Evolutionary conservation across 1,284 basidiomycete genomes (phyloP).

Genomic region (Apiotrichum brassicae): DNA sequence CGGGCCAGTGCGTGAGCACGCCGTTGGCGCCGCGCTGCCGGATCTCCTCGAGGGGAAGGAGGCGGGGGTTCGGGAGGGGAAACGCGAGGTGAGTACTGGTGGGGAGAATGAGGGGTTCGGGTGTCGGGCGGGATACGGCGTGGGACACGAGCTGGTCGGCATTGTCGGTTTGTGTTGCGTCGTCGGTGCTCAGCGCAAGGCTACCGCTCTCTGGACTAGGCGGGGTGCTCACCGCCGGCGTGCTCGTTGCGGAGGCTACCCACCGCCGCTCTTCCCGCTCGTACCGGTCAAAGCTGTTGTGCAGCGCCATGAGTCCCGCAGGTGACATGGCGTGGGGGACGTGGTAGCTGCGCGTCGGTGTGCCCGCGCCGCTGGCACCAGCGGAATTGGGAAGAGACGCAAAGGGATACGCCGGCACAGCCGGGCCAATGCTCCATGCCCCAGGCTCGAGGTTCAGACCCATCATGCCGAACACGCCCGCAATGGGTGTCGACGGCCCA

Average conservation of each 20-base stretch:
- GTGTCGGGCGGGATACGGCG: background rate
- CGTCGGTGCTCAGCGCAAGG: background rate
- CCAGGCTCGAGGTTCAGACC: slow-evolving; percentile 1
- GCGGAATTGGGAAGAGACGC: background rate
- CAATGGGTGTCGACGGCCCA: background rate
- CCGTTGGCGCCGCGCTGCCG: background rate
- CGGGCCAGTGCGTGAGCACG: slow-evolving; percentile 3
- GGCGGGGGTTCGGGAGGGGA: background rate
- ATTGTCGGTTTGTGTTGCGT: background rate
- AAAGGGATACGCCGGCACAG: background rate
- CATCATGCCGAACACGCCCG: background rate
- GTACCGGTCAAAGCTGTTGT: background rate
- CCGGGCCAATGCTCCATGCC: background rate
- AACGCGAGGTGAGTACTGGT: background rate
- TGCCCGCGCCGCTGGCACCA: background rate
- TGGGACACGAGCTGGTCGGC: background rate
- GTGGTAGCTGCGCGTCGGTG: background rate
- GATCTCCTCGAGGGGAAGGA: background rate
- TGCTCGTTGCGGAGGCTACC: background rate
- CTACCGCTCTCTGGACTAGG: background rate
- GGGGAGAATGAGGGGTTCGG: background rate
- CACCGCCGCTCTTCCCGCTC: slow-evolving; percentile 1
- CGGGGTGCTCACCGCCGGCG: background rate
- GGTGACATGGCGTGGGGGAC: background rate
- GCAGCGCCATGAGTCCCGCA: background rate